Evolutionary conservation across 1,139 yeast genomes (phyloP).

Genomic region (Yamadazyma atlantica): DNA sequence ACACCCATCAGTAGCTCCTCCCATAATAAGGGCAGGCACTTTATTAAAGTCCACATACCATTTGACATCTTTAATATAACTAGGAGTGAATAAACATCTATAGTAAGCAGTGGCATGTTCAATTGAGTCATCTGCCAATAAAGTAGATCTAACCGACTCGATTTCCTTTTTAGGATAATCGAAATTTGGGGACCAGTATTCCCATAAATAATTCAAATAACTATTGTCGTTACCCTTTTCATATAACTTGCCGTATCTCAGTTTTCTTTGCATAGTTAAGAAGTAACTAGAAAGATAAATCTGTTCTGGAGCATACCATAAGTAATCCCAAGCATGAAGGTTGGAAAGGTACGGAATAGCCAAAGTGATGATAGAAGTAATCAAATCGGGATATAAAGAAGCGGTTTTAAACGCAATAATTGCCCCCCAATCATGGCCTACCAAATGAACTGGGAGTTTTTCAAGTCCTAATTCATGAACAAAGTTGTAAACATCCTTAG

Average conservation of each 20-base stretch:
- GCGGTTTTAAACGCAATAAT: conserved; percentile 37
- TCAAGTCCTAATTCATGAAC: conserved; percentile 20
- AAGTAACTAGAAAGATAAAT: conserved; percentile 38
- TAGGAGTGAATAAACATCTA: conserved; percentile 30
- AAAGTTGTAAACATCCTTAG: conserved; percentile 39
- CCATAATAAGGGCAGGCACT: conserved; percentile 42
- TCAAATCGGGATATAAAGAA: conserved; percentile 33
- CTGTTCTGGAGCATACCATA: conserved; percentile 36
- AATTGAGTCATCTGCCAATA: conserved; percentile 28
- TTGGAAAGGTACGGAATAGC: conserved; percentile 42
- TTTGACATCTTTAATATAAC: conserved; percentile 20
- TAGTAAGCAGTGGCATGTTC: conserved; percentile 46
- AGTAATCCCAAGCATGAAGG: conserved; percentile 26
- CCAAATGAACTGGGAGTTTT: conserved; percentile 32
- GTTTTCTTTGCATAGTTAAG: conserved; percentile 38
- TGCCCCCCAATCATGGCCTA: conserved; percentile 54
- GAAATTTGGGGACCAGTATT: conserved; percentile 46
- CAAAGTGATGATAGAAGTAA: conserved; percentile 36
- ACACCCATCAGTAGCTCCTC: conserved; percentile 42
- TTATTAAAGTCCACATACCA: conserved; percentile 36
- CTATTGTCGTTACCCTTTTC: conserved; percentile 17
- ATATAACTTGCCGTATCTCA: conserved; percentile 25
- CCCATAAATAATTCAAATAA: conserved; percentile 38
- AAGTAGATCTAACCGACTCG: conserved; percentile 27
- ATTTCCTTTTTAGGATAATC: conserved; percentile 27